A percentile compares a stretch with the other conserved stretches of the same genome.
These are phyloP conservation scores for Hansfordia pulvinata DNA, from an alignment of 2,329 filamentous ascomycete species.

Conservation along the genomic window DNA sequence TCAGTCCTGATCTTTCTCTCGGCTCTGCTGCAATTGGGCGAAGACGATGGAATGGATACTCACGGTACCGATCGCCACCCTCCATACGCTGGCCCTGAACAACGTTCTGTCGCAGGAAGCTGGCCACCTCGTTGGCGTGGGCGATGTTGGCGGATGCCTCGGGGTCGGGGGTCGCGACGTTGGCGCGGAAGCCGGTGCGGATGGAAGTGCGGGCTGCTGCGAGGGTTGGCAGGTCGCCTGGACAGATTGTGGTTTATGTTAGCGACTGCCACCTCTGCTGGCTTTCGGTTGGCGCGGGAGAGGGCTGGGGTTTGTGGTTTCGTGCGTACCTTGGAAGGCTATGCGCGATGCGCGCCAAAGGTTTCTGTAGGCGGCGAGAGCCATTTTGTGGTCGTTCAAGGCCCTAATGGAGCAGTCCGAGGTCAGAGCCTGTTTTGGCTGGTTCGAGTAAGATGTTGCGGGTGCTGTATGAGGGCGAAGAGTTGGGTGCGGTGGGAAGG, in stretches of 20 bases:
- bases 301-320: slow-evolving; percentile 4
- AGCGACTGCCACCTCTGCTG: background rate
- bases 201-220: slow-evolving; percentile 59
- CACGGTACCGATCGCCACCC: slow-evolving; percentile 45
- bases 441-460: no score
- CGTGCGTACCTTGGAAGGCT: slow-evolving; percentile 62
- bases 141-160: slow-evolving; percentile 52
- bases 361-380: slow-evolving; percentile 65
- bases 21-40: no score
- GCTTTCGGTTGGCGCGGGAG: background rate
- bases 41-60: slow-evolving; percentile 15
- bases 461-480: no score
- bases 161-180: slow-evolving; percentile 44
- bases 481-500: no score
- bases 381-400: slow-evolving; percentile 37
- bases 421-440: no score
- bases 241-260: background rate
- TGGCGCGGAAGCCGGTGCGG: slow-evolving; percentile 58
- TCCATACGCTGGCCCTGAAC: slow-evolving; percentile 55
- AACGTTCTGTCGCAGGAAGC: slow-evolving; percentile 68
- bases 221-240: slow-evolving; percentile 60
- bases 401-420: no score
- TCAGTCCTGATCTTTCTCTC: no score
- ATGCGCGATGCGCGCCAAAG: slow-evolving; percentile 69
- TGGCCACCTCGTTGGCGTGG: slow-evolving; percentile 72